phyloP scores from a whole-genome alignment of 2,329 filamentous ascomycete species.

The Gaeumannomyces tritici region DNA sequence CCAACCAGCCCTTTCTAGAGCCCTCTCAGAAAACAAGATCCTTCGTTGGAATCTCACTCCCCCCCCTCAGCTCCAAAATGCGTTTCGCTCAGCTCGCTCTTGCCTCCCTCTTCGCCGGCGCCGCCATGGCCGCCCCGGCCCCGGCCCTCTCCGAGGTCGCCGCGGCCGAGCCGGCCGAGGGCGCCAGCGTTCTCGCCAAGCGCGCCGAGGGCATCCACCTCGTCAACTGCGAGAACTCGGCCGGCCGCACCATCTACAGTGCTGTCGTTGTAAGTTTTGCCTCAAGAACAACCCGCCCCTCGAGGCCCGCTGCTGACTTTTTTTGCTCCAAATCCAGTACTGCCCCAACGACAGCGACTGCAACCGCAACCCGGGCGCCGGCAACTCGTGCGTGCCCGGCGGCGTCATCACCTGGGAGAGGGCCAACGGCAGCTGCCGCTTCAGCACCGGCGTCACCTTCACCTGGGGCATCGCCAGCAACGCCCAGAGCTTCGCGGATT shows the following conservation, averaged over 20 bases:
- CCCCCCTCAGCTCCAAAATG: neutral
- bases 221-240: conserved; percentile 10
- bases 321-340: conserved; percentile 7
- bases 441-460: conserved; percentile 10
- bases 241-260: neutral
- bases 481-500: conserved; percentile 9
- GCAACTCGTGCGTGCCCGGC: conserved; percentile 6
- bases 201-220: conserved; percentile 11
- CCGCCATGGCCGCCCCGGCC: neutral
- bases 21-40: neutral
- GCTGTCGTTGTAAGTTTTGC: conserved; percentile 4
- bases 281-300: no score
- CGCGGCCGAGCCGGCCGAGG: neutral
- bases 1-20: neutral
- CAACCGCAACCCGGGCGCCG: conserved; percentile 5
- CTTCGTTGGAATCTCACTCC: neutral
- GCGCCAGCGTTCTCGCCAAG: conserved; percentile 3
- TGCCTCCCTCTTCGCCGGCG: neutral
- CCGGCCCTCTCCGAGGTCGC: neutral
- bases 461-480: conserved; percentile 9
- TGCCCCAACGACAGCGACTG: conserved; percentile 14
- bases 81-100: neutral
- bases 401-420: conserved; percentile 8
- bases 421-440: conserved; percentile 9
- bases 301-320: neutral